Conservation (phyloP, 305 asterid species). For the Fraxinus latifolia region DNA sequence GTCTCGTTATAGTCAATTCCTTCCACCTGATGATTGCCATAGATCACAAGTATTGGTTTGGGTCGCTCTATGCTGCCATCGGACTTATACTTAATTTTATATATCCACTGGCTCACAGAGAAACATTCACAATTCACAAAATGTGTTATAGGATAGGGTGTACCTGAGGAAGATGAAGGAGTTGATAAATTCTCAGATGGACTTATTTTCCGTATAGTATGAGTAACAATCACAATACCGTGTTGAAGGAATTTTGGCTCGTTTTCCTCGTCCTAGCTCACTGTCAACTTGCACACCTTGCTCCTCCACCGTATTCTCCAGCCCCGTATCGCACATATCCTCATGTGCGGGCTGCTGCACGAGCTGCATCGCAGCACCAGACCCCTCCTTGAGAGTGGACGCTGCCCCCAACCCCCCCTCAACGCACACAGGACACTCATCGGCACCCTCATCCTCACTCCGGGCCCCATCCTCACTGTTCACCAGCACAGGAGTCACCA, state of each 20-base stretch:
- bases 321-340: not conserved
- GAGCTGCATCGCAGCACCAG: not conserved
- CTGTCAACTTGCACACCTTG: slow-evolving; percentile 1
- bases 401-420: slow-evolving; percentile 9
- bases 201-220: not conserved
- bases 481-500: not conserved
- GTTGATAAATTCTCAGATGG: no score
- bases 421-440: slow-evolving; percentile 1
- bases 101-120: not conserved
- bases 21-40: slow-evolving; percentile 6
- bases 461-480: not conserved
- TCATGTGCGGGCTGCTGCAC: not conserved
- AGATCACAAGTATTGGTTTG: not conserved
- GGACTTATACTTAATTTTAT: slow-evolving; percentile 1
- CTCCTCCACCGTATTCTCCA: slow-evolving; percentile 7
- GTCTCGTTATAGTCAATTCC: slow-evolving; percentile 3
- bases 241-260: slow-evolving; percentile 4
- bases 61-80: not conserved
- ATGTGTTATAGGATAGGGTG: no score
- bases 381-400: slow-evolving; percentile 2
- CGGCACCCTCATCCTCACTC: not conserved
- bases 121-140: no score
- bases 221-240: slow-evolving; percentile 4
- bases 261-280: not conserved
- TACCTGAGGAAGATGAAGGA: no score